Base-by-base conservation (phyloP, 257 asterid species). In the Handroanthus guayacan region DNA sequence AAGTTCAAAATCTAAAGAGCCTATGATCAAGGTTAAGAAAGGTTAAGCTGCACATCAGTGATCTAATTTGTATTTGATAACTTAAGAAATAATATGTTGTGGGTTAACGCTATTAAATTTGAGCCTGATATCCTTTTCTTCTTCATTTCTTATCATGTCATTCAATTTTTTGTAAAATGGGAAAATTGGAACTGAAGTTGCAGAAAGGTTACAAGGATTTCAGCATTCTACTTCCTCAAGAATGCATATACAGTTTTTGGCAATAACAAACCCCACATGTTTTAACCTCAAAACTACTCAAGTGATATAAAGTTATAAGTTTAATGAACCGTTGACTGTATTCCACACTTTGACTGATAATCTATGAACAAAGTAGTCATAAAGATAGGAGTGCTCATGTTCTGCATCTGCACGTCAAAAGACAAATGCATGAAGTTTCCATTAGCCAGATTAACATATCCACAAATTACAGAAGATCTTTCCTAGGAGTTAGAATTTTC, bases 401-500 rank as follows among this genome's bases (percentile, higher is more conserved):
- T 25, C 17, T 6, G 76, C 52, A 47, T 51, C 25, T 56, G 54
- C 60, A 70, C 45, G 37, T 20, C 38, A 67, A 66, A 69, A 55
- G 75, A 65, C 17, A 69, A 48, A 37, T 50, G 56, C 34, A 37
- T 56, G 56, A 72, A 55, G 67, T 77, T 54, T 75, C 62, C 74
- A 36, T 17, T 50, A 43, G 71, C 75, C 8, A 68, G 61, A 69
- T 62, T 14, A 38, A 41, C 5, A 63, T 20, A 37, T 20, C 6
- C 65, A 45, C 4, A 38, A 67, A 71, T 62, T 69, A 16, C 47
- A 43, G 12, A 67, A 58, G 8, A 75, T 44, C 9, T 34, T 13
- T 54, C 39, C 31, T 20, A 16, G 43, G 63, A 80, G 79, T 36
- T 16, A 60, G 81, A 72, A 74, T 52, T 68, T 64, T 37, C 89